phyloP scores from a whole-genome alignment of 129 eudicot species.

The Rutidosis leptorrhynchoides region DNA sequence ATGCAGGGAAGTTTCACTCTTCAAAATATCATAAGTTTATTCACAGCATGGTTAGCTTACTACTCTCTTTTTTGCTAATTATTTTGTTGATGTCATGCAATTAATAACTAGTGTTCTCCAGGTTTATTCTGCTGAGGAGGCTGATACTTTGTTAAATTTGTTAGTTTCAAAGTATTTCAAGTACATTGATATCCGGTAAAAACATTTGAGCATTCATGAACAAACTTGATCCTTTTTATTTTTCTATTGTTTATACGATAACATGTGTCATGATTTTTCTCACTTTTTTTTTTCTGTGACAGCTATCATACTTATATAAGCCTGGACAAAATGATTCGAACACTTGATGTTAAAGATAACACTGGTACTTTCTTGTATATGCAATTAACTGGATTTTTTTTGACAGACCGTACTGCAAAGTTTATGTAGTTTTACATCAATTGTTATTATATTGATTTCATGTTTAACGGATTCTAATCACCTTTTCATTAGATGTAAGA shows the following conservation, averaged over 20 bases:
- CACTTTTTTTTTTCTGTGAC: conserved; percentile 25
- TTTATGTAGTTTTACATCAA: neutral
- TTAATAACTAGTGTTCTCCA: conserved; percentile 26
- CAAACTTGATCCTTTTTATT: neutral
- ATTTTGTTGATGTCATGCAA: neutral
- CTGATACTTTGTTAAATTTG: conserved; percentile 50
- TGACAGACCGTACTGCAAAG: neutral
- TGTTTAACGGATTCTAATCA: neutral
- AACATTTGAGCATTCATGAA: conserved; percentile 14
- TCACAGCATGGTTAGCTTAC: conserved; percentile 48
- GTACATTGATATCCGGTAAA: conserved; percentile 72
- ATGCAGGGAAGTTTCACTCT: conserved; percentile 78
- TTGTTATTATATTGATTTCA: neutral
- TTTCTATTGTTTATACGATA: neutral
- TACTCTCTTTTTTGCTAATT: neutral
- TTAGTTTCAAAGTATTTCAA: conserved; percentile 70
- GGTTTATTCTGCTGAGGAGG: conserved; percentile 50
- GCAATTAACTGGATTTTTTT: neutral
- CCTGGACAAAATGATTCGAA: conserved; percentile 59
- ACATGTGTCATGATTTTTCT: neutral
- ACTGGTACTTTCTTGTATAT: conserved; percentile 33
- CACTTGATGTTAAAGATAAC: conserved; percentile 40
- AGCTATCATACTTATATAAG: conserved; percentile 84
- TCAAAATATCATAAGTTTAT: conserved; percentile 61
- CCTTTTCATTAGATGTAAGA: conserved; percentile 4